Evolutionary conservation across 371 early-diverging fungal genomes (phyloP), one percentile per base, ranked within the genome.

Genomic region (Mucor indicus): DNA sequence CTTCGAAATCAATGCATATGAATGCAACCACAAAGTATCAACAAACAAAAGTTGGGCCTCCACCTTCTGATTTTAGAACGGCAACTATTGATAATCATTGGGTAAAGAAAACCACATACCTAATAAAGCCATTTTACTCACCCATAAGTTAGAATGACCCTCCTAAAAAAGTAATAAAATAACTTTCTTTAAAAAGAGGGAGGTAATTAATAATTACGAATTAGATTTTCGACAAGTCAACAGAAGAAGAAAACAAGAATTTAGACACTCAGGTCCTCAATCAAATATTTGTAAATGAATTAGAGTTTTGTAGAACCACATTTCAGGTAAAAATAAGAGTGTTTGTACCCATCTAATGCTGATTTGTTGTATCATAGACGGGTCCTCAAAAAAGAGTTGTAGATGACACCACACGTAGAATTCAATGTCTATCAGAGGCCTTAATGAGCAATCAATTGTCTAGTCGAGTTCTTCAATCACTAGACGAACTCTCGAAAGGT

Each of bases 341-440:
- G 6, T 13, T 13, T 4, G 13, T 13, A 13, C 24, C 16, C 17
- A 37, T 27, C 19, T 6, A 37, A n/a, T 17, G n/a, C 29, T 3
- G 6, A 23, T 22, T 33, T 33, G 5, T 13, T 35, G 11, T 4
- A 9, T 37, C 16, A n/a, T 32, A 46, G 38, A 51, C 73, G 72
- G 71, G 80, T 10, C 68, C 77, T 11, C 79, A 81, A 53, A 76
- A 75, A 57, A 59, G 77, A 16, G 72, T 80, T 56, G 65, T 77
- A 44, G 81, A 81, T 19, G 85, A 87, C 48, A 77, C 84, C 0
- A 65, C 70, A n/a, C 75, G 75, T 48, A 68, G 79, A 44, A 57
- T 87, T 20, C 50, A 62, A 20, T 58, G 50, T 4, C 46, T 87
- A 30, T 54, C 79, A 36, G 74, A 73, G n/a, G 76, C 77, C 50